A percentile compares a stretch with the other conserved stretches of the same genome.
These are phyloP conservation scores for Podaxis sp. DNA, from an alignment of 768 basidiomycete genomes.

Conservation along the genomic window DNA sequence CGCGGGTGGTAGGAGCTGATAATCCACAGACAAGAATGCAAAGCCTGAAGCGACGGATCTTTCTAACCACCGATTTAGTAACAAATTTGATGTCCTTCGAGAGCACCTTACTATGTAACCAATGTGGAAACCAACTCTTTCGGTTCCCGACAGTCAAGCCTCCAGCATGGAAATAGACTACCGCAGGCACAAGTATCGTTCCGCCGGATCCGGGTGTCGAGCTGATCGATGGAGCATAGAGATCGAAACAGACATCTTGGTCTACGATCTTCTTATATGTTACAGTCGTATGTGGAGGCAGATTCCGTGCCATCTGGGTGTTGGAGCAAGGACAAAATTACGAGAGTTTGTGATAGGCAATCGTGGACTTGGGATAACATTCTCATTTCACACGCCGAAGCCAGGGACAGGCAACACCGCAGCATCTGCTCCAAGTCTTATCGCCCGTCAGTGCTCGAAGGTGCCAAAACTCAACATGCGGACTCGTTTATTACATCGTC, in stretches of 20 bases:
- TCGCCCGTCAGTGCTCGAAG: too few species aligned
- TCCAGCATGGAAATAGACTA: conserved; percentile 53
- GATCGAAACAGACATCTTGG: conserved; percentile 19
- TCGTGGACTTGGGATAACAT: too few species aligned
- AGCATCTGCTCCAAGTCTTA: too few species aligned
- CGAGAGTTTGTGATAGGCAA: too few species aligned
- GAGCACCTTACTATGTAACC: conserved; percentile 51
- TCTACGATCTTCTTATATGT: conserved; percentile 20
- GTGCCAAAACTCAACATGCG: too few species aligned
- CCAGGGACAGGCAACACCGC: too few species aligned
- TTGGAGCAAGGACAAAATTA: neutral
- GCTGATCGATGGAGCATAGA: conserved; percentile 21
- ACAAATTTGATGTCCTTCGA: neutral
- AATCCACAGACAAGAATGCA: conserved; percentile 63
- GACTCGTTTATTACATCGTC: too few species aligned
- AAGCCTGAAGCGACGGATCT: conserved; percentile 47
- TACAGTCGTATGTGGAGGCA: conserved; percentile 17
- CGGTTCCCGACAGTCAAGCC: conserved; percentile 61
- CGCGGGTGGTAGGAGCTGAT: conserved; percentile 53
- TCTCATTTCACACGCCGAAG: too few species aligned
- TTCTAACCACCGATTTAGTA: conserved; percentile 29
- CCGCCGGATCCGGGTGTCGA: neutral
- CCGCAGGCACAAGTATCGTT: conserved; percentile 26
- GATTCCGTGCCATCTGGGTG: neutral
- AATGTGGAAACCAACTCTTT: conserved; percentile 62